phyloP scores from a whole-genome alignment of 352 stramenopile species.

The Phytopythium delawarense region DNA sequence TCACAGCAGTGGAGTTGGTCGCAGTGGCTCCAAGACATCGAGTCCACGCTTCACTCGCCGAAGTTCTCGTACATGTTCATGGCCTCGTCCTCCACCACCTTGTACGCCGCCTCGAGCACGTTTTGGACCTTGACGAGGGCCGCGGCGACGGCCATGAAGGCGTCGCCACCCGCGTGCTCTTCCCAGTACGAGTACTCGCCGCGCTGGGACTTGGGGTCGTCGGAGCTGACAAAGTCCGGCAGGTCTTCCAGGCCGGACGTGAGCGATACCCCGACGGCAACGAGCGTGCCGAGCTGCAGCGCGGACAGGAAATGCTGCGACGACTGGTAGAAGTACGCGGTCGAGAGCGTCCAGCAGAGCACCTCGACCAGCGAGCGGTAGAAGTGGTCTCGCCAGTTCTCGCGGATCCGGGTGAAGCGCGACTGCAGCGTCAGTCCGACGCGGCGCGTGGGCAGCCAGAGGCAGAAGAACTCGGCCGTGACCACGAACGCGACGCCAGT shows the following conservation, averaged over 20 bases:
- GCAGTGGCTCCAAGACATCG: not conserved
- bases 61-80: conserved; percentile 75
- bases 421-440: conserved; percentile 72
- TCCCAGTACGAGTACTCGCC: conserved; percentile 55
- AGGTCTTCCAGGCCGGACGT: conserved; percentile 55
- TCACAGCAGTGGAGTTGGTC: not conserved
- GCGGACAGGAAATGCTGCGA: conserved; percentile 46
- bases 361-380: conserved; percentile 58
- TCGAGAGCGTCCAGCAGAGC: conserved; percentile 52
- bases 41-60: conserved; percentile 26
- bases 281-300: conserved; percentile 50
- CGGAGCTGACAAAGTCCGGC: conserved; percentile 42
- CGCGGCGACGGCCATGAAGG: conserved; percentile 36
- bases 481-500: conserved; percentile 69
- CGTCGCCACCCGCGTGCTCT: conserved; percentile 38
- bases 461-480: conserved; percentile 72
- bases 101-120: conserved; percentile 13
- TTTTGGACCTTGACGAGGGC: conserved; percentile 41
- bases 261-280: conserved; percentile 46
- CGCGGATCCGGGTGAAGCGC: conserved; percentile 50
- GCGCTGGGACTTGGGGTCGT: conserved; percentile 21
- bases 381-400: conserved; percentile 59
- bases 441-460: conserved; percentile 71
- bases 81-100: conserved; percentile 34
- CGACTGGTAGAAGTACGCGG: conserved; percentile 54